Evolutionary conservation across 2,329 filamentous ascomycete species (phyloP), one percentile per base, ranked within the genome.

Genomic region (Arthrinium phaeospermum): DNA sequence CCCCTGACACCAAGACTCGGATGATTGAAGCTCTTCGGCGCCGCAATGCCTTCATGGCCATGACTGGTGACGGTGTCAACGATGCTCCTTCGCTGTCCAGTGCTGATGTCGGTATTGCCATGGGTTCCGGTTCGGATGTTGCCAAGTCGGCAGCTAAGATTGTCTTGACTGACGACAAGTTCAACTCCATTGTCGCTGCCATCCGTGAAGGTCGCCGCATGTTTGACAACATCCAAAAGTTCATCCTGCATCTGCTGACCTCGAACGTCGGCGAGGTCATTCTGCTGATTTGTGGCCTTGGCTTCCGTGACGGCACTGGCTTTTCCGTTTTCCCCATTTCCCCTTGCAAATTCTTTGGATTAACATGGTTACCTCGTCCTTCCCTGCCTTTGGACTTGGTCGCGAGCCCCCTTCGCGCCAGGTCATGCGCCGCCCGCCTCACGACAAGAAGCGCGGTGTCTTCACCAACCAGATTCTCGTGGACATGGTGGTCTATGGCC

Each of bases 331-430:
- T 97, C 81, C 95, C 94, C 5, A 89, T 97, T 64, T 91, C 93
- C 94, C 95, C 0, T 90, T 97, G 14, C 92, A 97, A 77, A 96
- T 97, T 74, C 89, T 98, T 73, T 98, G 94, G 94, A 94, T 98
- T 81, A 97, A 97, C 82, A 96, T 97, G 93, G 89, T 96, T 71
- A 98, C 95, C 0, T 96, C 93, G 53, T 93, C 92, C 1, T 91
- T 96, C 81, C 94, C 94, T 1, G 95, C 95, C 72, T 96, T 98
- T 85, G 95, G 94, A 61, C 89, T 98, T 0, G 94, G 94, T 27
- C 92, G 94, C 76, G 94, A 97, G 81, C 84, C 87, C 64, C 93
- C 94, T 0, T 90, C 91, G 0, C 87, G 89, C 1, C 93, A 96
- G 79, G 91, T 97, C 74, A 94, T 97, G 89, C 85, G 88, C 74